Conservation (phyloP, 2,329 filamentous ascomycete species). For the Dactylellina sp. region DNA sequence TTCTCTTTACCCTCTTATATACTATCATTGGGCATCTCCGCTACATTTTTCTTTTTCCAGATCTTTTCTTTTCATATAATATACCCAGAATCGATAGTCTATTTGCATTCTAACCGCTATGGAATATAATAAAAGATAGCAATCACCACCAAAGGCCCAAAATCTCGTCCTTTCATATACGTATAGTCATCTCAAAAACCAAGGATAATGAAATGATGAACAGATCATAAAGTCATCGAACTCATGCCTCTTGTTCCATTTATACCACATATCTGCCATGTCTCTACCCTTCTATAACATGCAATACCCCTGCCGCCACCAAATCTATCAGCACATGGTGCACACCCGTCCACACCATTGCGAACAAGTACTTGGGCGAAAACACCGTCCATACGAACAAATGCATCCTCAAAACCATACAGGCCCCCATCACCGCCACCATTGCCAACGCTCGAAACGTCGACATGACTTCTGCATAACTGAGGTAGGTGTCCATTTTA, state of each 20-base stretch:
- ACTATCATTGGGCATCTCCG: neutral
- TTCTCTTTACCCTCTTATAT: constrained; percentile 10
- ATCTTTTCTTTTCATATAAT: constrained; percentile 15
- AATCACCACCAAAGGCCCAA: constrained; percentile 1
- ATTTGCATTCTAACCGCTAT: neutral
- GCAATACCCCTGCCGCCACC: constrained; percentile 71
- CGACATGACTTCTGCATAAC: constrained; percentile 69
- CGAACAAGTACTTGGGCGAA: constrained; percentile 94
- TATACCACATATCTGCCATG: neutral
- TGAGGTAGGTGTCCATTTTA: constrained; percentile 38
- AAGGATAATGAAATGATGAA: no score
- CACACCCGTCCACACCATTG: constrained; percentile 84
- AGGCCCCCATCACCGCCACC: constrained; percentile 85
- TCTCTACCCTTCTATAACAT: constrained; percentile 61
- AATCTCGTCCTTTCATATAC: no score
- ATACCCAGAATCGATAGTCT: constrained; percentile 19
- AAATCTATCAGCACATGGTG: constrained; percentile 83
- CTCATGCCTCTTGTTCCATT: neutral
- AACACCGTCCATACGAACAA: constrained; percentile 99
- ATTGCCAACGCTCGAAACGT: constrained; percentile 75
- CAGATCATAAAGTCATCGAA: no score
- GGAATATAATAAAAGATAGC: neutral
- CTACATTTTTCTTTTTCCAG: neutral
- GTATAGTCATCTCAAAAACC: no score
- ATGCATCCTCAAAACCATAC: constrained; percentile 84